A percentile compares a stretch with the other conserved stretches of the same genome.
phyloP scores from a whole-genome alignment of 2,329 filamentous ascomycete species.

The Pseudodiploospora longispora region DNA sequence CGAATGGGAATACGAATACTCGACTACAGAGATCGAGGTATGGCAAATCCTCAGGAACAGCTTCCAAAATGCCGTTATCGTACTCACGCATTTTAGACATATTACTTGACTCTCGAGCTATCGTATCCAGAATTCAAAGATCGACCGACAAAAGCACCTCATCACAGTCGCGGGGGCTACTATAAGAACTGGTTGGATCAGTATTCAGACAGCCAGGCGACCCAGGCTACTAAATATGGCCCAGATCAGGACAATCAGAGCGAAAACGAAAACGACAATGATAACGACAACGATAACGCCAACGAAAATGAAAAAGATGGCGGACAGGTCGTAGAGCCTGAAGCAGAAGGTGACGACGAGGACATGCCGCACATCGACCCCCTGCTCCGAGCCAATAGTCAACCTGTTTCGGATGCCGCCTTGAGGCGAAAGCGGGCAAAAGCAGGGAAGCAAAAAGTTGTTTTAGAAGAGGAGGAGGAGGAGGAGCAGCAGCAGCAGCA shows the following conservation, averaged over 20 bases:
- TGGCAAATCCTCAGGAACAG: neutral
- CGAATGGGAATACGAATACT: slow-evolving; percentile 63
- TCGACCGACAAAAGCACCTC: slow-evolving; percentile 29
- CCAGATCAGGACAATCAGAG: slow-evolving; percentile 1
- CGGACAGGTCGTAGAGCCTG: neutral
- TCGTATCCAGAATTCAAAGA: slow-evolving; percentile 51
- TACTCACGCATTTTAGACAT: slow-evolving; percentile 37
- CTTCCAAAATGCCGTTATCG: neutral
- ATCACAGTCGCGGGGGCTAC: slow-evolving; percentile 38
- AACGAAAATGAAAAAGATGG: slow-evolving; percentile 17
- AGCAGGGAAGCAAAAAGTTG: neutral
- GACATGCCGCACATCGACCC: slow-evolving; percentile 23
- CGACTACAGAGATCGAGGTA: slow-evolving; percentile 54
- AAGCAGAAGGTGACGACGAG: slow-evolving; percentile 16
- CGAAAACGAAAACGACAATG: slow-evolving; percentile 9
- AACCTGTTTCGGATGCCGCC: too few species aligned
- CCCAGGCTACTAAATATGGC: slow-evolving; percentile 1
- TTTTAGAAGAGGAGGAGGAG: slow-evolving; percentile 12
- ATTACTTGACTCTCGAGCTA: slow-evolving; percentile 56
- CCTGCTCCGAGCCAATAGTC: slow-evolving; percentile 22
- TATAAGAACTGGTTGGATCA: slow-evolving; percentile 34
- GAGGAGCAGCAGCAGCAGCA: slow-evolving; percentile 6
- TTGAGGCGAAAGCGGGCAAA: neutral
- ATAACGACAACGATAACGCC: slow-evolving; percentile 20
- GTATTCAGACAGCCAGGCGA: slow-evolving; percentile 12